phyloP scores from a whole-genome alignment of 331 rosid genomes.

The Malus hybrid region DNA sequence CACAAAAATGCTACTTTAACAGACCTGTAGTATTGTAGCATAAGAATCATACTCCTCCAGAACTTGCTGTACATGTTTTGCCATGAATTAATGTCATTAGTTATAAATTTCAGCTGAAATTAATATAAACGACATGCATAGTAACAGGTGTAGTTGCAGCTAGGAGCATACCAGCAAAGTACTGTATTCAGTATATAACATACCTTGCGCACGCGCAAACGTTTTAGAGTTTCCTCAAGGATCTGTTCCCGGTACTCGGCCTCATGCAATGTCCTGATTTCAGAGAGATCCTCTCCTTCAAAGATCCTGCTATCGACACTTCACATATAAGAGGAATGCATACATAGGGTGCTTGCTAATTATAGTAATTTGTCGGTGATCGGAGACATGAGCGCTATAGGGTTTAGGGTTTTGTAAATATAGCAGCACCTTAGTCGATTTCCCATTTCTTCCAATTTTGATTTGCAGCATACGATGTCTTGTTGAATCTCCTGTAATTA shows the following conservation, averaged over 20 bases:
- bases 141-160: too few species aligned
- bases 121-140: not conserved
- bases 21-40: slow-evolving; percentile 22
- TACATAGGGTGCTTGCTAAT: not conserved
- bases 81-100: not conserved
- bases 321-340: not conserved
- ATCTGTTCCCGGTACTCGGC: slow-evolving; percentile 38
- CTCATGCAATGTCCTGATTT: slow-evolving; percentile 39
- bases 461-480: slow-evolving; percentile 24
- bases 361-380: not conserved
- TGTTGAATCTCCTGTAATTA: slow-evolving; percentile 36
- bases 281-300: slow-evolving; percentile 44
- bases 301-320: slow-evolving; percentile 28
- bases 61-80: slow-evolving; percentile 21
- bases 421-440: slow-evolving; percentile 30
- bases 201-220: slow-evolving; percentile 38
- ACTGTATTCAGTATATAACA: too few species aligned
- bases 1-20: not conserved
- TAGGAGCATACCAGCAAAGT: not conserved
- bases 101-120: not conserved
- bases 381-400: not conserved
- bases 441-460: slow-evolving; percentile 36
- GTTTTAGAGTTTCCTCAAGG: slow-evolving; percentile 42
- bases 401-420: not conserved
- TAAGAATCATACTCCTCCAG: slow-evolving; percentile 31